Evolutionary conservation across 495 filamentous ascomycete species (phyloP).

Genomic region (Wilcoxina mikolae): DNA sequence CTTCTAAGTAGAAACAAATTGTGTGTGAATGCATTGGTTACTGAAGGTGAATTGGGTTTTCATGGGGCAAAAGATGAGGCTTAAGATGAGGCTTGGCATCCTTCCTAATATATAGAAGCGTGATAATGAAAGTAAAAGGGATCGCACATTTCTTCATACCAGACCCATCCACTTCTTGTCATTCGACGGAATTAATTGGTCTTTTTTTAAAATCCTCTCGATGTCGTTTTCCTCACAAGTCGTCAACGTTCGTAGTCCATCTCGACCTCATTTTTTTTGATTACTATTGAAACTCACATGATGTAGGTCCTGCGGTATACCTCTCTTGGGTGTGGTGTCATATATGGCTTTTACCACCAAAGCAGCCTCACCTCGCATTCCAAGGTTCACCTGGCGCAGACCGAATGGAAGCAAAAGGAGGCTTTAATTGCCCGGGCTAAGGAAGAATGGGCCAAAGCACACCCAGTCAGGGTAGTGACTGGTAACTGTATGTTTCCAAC

Average conservation of each 20-base stretch:
- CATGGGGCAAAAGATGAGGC: no score
- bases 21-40: no score
- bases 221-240: constrained; percentile 28
- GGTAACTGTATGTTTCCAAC: background rate
- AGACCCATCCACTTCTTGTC: no score
- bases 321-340: constrained; percentile 68
- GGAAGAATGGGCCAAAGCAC: constrained; percentile 71
- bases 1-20: no score
- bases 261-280: background rate
- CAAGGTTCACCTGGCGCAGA: constrained; percentile 49
- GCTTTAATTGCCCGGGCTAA: constrained; percentile 80
- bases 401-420: constrained; percentile 76
- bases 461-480: constrained; percentile 25
- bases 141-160: no score
- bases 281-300: background rate
- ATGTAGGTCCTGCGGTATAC: constrained; percentile 84
- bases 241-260: constrained; percentile 26
- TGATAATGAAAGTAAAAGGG: no score
- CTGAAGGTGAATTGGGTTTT: no score
- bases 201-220: no score
- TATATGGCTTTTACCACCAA: constrained; percentile 91
- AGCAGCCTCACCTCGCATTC: constrained; percentile 50
- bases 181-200: no score
- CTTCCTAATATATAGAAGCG: no score
- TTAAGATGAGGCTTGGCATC: no score